Percentiles rank a stretch among this genome's conserved stretches.
These are phyloP conservation scores for Xylaria sp. DNA, from an alignment of 2,329 filamentous ascomycete genomes.

Conservation along the genomic window DNA sequence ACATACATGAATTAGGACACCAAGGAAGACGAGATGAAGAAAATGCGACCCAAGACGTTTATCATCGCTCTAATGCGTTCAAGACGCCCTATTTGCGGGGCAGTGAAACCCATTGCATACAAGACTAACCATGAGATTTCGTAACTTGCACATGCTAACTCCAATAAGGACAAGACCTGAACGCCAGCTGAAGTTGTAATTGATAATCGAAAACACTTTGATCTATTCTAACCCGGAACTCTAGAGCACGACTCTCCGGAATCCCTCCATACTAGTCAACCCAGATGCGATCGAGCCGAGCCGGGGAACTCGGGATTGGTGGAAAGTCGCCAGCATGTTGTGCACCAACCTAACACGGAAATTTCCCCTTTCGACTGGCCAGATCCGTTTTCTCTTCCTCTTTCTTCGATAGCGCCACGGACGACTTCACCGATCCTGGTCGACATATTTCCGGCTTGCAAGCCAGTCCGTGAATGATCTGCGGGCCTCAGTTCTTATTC, in stretches of 20 bases:
- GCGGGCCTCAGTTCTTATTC: constrained; percentile 3
- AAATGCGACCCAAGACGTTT: background rate
- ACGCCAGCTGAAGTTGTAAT: background rate
- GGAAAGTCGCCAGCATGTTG: constrained; percentile 25
- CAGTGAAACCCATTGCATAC: background rate
- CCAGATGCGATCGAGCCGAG: background rate
- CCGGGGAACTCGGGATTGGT: constrained; percentile 28
- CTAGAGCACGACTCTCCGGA: background rate
- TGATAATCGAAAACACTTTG: background rate
- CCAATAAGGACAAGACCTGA: background rate
- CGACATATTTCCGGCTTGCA: constrained; percentile 5
- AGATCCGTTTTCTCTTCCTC: constrained; percentile 6
- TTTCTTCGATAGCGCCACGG: background rate
- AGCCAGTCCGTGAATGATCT: constrained; percentile 22
- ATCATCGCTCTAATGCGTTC: background rate
- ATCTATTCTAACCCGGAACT: background rate
- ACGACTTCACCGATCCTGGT: constrained; percentile 2
- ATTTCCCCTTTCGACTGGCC: constrained; percentile 24
- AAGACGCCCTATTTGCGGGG: background rate
- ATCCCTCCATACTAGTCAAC: background rate
- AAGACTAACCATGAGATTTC: background rate
- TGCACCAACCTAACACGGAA: constrained; percentile 15
- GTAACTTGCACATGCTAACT: background rate
- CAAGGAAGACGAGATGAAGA: background rate
- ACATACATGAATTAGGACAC: background rate